These are phyloP conservation scores for Populus tremula DNA, from an alignment of 345 rosid species.

Conservation along the genomic window DNA sequence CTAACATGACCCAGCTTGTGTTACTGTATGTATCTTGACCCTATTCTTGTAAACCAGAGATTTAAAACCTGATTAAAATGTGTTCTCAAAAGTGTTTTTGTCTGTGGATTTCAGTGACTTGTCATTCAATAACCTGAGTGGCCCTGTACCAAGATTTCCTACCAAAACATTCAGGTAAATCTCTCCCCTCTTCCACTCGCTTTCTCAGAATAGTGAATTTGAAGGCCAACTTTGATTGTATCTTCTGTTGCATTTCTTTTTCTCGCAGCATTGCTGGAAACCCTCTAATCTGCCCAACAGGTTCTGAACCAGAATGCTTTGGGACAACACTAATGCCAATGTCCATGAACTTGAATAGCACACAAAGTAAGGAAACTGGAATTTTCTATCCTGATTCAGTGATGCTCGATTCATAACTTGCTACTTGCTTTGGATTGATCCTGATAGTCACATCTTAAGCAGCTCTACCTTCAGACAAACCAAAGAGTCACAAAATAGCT, in stretches of 20 bases:
- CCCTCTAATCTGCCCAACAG: constrained; percentile 81
- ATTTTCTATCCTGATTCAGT: not conserved
- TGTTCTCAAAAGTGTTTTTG: not conserved
- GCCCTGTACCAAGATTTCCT: constrained; percentile 80
- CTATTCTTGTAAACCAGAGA: constrained; percentile 3
- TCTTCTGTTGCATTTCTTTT: constrained; percentile 6
- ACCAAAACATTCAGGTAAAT: constrained; percentile 88
- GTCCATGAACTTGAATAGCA: constrained; percentile 88
- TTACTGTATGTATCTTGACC: constrained; percentile 59
- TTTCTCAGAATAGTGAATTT: constrained; percentile 10
- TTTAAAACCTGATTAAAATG: not conserved
- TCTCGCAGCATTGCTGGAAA: constrained; percentile 79
- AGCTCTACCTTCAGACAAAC: constrained; percentile 34
- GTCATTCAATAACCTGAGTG: constrained; percentile 89
- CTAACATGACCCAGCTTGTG: constrained; percentile 83
- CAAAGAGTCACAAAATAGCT: constrained; percentile 64
- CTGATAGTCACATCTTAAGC: constrained; percentile 34
- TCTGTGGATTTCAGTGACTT: constrained; percentile 57
- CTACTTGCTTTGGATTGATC: not conserved
- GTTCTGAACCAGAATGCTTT: constrained; percentile 83
- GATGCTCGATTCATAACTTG: not conserved
- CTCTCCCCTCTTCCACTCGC: constrained; percentile 12
- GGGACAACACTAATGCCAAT: constrained; percentile 82
- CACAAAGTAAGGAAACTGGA: constrained; percentile 49
- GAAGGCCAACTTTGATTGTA: not conserved